Conservation (phyloP, 2,329 filamentous ascomycete genomes). For the Aspergillus persii region DNA sequence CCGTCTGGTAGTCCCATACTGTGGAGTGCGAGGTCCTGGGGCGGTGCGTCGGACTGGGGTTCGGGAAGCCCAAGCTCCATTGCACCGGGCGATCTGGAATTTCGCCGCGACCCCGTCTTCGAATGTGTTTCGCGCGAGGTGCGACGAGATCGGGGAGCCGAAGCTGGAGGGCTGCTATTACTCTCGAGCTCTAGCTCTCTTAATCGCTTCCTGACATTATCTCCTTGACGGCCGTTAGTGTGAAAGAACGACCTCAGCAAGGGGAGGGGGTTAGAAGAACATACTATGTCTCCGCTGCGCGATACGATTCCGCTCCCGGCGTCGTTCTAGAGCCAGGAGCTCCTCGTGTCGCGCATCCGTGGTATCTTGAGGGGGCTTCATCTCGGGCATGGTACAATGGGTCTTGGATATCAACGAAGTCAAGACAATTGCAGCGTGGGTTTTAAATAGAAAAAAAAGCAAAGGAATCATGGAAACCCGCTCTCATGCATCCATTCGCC, state of each 20-base stretch:
- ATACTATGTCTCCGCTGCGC: slow-evolving; percentile 3
- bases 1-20: background rate
- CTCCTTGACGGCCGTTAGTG: background rate
- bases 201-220: background rate
- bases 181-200: background rate
- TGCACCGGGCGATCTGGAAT: background rate
- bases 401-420: background rate
- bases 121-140: background rate
- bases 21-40: background rate
- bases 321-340: background rate
- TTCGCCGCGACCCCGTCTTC: background rate
- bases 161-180: background rate
- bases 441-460: background rate
- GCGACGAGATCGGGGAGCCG: background rate
- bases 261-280: background rate
- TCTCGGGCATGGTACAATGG: background rate
- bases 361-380: background rate
- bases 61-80: background rate
- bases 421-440: background rate
- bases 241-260: background rate
- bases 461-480: background rate
- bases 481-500: background rate
- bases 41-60: background rate
- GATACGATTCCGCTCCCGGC: slow-evolving; percentile 1
- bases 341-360: background rate